phyloP scores from a whole-genome alignment of 768 basidiomycete genomes.

The Suillus clintonianus region DNA sequence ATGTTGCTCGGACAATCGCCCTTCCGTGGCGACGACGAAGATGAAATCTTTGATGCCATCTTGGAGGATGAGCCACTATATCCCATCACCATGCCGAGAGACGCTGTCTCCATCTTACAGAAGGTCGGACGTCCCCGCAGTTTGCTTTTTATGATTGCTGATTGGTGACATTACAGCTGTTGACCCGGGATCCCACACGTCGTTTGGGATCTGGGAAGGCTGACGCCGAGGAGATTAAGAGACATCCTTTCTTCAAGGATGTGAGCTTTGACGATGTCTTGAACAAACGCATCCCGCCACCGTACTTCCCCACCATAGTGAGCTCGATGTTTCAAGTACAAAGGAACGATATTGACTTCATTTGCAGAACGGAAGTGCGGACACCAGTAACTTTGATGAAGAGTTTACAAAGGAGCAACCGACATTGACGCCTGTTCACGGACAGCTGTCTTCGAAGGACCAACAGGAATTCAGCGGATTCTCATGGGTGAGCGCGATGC shows the following conservation, averaged over 20 bases:
- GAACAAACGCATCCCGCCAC: conserved; percentile 94
- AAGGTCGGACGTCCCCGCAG: conserved; percentile 54
- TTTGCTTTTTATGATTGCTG: neutral
- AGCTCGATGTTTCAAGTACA: conserved; percentile 29
- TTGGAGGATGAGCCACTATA: conserved; percentile 97
- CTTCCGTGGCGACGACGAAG: conserved; percentile 98
- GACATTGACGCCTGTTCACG: conserved; percentile 95
- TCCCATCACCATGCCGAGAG: conserved; percentile 98
- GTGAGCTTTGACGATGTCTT: conserved; percentile 97
- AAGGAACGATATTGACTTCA: conserved; percentile 13
- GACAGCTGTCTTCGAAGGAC: conserved; percentile 84
- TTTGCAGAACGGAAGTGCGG: conserved; percentile 74
- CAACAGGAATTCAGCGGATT: conserved; percentile 97
- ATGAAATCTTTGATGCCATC: conserved; percentile 99
- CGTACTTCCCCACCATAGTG: conserved; percentile 96
- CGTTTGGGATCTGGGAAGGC: conserved; percentile 89
- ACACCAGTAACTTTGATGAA: conserved; percentile 93
- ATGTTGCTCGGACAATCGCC: conserved; percentile 99
- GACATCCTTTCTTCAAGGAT: conserved; percentile 98
- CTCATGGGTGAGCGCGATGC: conserved; percentile 71
- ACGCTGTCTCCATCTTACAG: conserved; percentile 93
- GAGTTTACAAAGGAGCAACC: conserved; percentile 98
- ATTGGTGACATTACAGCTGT: conserved; percentile 53
- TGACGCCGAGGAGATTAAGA: conserved; percentile 97
- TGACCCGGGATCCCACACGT: conserved; percentile 88